phyloP scores from a whole-genome alignment of 2,329 filamentous ascomycete species.

The Raffaelea deltoideospora region DNA sequence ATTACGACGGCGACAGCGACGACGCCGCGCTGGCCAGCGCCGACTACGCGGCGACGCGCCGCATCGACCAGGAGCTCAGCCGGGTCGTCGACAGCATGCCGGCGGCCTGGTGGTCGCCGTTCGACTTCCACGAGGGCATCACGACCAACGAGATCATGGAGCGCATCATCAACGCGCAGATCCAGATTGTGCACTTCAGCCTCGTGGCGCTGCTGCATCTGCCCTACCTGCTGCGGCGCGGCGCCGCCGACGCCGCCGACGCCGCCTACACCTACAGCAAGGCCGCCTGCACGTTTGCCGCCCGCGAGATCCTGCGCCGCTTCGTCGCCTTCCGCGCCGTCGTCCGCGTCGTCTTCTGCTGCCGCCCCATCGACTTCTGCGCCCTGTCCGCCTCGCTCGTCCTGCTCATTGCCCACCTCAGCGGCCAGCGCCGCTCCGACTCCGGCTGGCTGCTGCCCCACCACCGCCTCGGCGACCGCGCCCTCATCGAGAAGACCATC shows the following conservation, averaged over 20 bases:
- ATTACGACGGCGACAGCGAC: conserved; percentile 7
- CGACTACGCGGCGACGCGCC: conserved; percentile 14
- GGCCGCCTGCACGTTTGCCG: conserved; percentile 22
- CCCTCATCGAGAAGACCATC: conserved; percentile 20
- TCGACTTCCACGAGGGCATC: not conserved
- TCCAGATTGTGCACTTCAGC: conserved; percentile 25
- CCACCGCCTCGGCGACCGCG: conserved; percentile 24
- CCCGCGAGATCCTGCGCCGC: conserved; percentile 23
- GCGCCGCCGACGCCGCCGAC: not conserved
- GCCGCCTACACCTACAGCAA: conserved; percentile 20
- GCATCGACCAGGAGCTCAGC: conserved; percentile 22
- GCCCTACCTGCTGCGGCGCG: conserved; percentile 2
- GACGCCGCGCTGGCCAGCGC: no score
- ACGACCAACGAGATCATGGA: conserved; percentile 1
- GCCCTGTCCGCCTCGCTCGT: conserved; percentile 21
- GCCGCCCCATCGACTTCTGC: conserved; percentile 26
- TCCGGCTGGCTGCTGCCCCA: conserved; percentile 18
- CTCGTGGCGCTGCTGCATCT: conserved; percentile 24
- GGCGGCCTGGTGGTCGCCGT: conserved; percentile 22
- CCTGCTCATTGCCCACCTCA: conserved; percentile 25
- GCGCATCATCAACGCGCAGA: conserved; percentile 4
- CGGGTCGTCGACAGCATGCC: conserved; percentile 21
- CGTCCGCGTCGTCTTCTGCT: conserved; percentile 17
- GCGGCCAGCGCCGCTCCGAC: conserved; percentile 6
- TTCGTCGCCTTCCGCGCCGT: conserved; percentile 22